These are phyloP conservation scores for Yamagishiella unicocca DNA, from an alignment of 139 green algal genomes.

Conservation along the genomic window DNA sequence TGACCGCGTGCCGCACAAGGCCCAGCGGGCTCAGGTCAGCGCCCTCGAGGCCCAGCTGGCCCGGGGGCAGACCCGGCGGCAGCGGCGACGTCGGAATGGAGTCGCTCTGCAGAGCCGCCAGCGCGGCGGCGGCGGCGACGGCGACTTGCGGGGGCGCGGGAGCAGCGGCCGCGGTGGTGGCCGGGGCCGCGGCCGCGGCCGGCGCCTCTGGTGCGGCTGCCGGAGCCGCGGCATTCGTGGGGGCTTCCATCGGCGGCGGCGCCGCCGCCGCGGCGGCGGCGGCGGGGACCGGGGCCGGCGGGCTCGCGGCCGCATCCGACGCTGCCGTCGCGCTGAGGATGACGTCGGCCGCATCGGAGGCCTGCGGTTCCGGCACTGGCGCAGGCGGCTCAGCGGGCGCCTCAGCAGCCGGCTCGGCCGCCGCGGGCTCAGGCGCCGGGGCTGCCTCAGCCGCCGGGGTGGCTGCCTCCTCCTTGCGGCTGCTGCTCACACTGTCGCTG, in stretches of 20 bases:
- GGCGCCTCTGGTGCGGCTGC: background rate
- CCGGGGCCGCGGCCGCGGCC: background rate
- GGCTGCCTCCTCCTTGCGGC: background rate
- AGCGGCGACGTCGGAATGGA: constrained; percentile 20
- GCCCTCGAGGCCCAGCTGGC: constrained; percentile 14
- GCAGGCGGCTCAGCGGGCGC: background rate
- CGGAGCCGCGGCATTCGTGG: background rate
- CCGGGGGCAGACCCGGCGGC: constrained; percentile 8
- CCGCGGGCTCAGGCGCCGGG: no score
- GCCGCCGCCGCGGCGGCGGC: background rate
- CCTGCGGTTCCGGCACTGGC: background rate
- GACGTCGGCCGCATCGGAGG: background rate
- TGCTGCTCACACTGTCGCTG: background rate
- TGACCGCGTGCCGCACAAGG: constrained; percentile 4
- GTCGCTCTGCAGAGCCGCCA: background rate
- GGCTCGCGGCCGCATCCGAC: background rate
- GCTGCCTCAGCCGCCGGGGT: no score
- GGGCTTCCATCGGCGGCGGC: no score
- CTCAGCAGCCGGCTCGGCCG: background rate
- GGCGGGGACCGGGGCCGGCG: background rate
- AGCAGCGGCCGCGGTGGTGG: background rate
- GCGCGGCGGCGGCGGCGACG: constrained; percentile 1
- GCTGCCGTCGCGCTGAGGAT: constrained; percentile 18
- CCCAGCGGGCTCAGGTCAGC: constrained; percentile 30
- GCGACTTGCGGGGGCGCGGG: background rate